Percentiles rank a stretch among this genome's conserved stretches.
Evolutionary conservation across 2,329 filamentous ascomycete genomes (phyloP).

Genomic region (Aspergillus pseudoglaucus): DNA sequence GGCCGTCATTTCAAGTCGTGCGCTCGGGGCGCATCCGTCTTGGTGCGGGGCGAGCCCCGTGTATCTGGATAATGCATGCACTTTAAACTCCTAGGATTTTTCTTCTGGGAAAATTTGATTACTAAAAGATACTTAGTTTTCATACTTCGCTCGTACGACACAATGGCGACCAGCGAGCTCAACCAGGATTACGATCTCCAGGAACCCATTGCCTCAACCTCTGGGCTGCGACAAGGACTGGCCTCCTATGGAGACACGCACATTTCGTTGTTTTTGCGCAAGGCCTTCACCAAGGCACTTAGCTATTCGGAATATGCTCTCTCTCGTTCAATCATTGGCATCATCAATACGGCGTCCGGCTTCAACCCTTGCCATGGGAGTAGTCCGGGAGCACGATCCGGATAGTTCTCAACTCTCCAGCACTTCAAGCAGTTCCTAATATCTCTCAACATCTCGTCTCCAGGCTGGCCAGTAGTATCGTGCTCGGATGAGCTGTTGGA

Average conservation of each 20-base stretch:
- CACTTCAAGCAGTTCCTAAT: too few relatives aligned
- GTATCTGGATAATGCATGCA: neutral
- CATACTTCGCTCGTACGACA: neutral
- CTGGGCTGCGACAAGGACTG: slow-evolving; percentile 58
- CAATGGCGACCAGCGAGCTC: neutral
- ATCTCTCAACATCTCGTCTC: too few relatives aligned
- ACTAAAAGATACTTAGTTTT: neutral
- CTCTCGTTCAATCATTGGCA: slow-evolving; percentile 63
- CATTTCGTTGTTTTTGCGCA: slow-evolving; percentile 67
- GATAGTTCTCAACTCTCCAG: too few relatives aligned
- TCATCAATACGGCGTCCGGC: slow-evolving; percentile 65
- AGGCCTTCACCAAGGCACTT: slow-evolving; percentile 70
- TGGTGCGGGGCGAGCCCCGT: neutral
- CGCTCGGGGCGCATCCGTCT: neutral
- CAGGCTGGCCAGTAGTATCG: too few relatives aligned
- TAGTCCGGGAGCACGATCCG: too few relatives aligned
- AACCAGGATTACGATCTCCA: slow-evolving; percentile 53
- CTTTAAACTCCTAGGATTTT: neutral
- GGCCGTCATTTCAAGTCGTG: neutral
- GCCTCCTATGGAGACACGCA: slow-evolving; percentile 67
- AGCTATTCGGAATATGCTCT: slow-evolving; percentile 68
- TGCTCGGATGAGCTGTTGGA: too few relatives aligned
- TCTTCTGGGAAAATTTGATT: neutral
- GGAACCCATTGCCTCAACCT: slow-evolving; percentile 44
- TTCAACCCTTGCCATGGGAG: slow-evolving; percentile 68